A percentile compares a stretch with the other conserved stretches of the same genome.
These are phyloP conservation scores for Kandelia obovata DNA, from an alignment of 345 rosid genomes.

Conservation along the genomic window DNA sequence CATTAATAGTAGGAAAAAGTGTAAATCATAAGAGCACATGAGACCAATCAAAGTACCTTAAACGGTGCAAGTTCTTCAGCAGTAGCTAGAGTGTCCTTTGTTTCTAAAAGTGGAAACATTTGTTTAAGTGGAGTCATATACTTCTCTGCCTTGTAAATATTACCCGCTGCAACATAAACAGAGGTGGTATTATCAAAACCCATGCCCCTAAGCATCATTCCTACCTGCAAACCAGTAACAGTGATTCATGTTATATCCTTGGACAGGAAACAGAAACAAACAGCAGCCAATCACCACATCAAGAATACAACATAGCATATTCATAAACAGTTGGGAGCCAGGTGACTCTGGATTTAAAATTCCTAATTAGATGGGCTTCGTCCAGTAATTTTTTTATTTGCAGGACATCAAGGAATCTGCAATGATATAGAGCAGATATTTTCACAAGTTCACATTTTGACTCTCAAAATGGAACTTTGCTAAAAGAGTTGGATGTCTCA, in stretches of 20 bases:
- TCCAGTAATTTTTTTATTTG: background rate
- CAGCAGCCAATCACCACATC: background rate
- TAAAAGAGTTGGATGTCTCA: background rate
- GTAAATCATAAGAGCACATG: background rate
- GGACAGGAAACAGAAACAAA: background rate
- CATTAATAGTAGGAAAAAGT: background rate
- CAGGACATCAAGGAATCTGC: background rate
- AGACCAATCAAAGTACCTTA: conserved; percentile 45
- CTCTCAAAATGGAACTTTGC: background rate
- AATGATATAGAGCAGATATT: too few species aligned
- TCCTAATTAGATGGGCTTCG: background rate
- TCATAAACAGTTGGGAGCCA: background rate
- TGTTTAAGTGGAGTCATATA: conserved; percentile 83
- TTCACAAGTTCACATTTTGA: too few species aligned
- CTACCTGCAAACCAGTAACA: conserved; percentile 51
- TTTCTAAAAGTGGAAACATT: conserved; percentile 91
- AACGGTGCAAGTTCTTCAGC: conserved; percentile 80
- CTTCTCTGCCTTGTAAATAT: conserved; percentile 83
- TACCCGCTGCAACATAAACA: conserved; percentile 85
- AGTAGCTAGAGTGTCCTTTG: conserved; percentile 75
- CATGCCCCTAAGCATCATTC: conserved; percentile 99
- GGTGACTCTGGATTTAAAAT: background rate
- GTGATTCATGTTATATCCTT: background rate
- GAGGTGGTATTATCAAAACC: conserved; percentile 77
- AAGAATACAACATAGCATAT: background rate